These are phyloP conservation scores for Xylariaceae sp. DNA, from an alignment of 2,329 filamentous ascomycete genomes.

Conservation along the genomic window DNA sequence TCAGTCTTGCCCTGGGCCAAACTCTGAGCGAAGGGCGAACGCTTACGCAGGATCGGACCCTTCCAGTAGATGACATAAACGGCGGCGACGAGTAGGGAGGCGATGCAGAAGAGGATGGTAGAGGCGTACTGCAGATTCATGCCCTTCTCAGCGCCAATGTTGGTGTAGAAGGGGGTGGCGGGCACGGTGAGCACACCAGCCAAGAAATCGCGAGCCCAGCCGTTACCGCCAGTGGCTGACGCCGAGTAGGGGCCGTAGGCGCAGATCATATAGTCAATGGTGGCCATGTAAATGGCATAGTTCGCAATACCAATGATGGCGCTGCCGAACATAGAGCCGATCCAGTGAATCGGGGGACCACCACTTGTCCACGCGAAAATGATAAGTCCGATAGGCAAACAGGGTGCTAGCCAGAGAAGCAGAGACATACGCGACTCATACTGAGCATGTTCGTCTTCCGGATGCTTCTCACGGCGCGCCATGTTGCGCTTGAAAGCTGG, in stretches of 20 bases:
- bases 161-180: conserved; percentile 52
- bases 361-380: conserved; percentile 60
- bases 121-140: conserved; percentile 51
- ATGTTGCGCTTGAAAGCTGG: conserved; percentile 43
- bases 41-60: conserved; percentile 46
- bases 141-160: conserved; percentile 37
- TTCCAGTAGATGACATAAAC: conserved; percentile 57
- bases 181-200: conserved; percentile 62
- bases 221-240: conserved; percentile 64
- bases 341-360: conserved; percentile 53
- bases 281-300: conserved; percentile 61
- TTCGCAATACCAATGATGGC: conserved; percentile 61
- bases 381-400: conserved; percentile 58
- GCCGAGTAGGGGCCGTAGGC: conserved; percentile 64
- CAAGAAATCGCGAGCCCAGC: conserved; percentile 60
- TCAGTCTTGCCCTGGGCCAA: conserved; percentile 39
- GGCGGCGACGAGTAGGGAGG: conserved; percentile 46
- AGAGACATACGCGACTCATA: conserved; percentile 56
- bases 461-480: conserved; percentile 38
- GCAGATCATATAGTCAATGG: conserved; percentile 65
- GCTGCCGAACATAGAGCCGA: conserved; percentile 58
- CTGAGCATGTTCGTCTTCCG: conserved; percentile 54
- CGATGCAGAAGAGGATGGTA: conserved; percentile 48
- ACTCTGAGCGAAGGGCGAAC: conserved; percentile 55
- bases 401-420: conserved; percentile 54